Evolutionary conservation across 2,329 filamentous ascomycete genomes (phyloP), one percentile per base, ranked within the genome.

Genomic region (Arthrobotrys entomopaga): DNA sequence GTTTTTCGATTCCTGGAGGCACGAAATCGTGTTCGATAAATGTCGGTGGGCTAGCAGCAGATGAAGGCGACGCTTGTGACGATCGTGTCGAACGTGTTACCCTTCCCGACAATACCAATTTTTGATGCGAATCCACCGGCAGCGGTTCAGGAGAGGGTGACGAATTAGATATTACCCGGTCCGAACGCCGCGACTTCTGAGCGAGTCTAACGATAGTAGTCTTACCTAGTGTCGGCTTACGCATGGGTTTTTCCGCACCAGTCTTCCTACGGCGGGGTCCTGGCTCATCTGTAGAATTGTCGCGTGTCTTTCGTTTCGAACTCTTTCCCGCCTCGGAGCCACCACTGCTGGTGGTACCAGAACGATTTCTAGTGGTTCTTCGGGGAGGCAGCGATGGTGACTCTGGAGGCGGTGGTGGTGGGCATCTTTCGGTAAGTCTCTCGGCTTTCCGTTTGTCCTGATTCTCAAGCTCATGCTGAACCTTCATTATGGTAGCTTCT

Each of bases 261-360:
- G 52, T 67, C 58, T 74, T 74, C 49, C 63, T 49, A 52, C 70
- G 70, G 46, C 63, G 63, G 3, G 63, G 24, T 10, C 19, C 52
- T 8, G 63, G 70, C 42, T 64, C 70, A 5, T 74, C 70, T 8
- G 57, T 66, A 5, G 70, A 67, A 24, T 74, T 54, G 26, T 74
- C 70, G 15, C 70, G 70, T 13, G 70, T 67, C 50, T 74, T 74
- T 26, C 70, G 70, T 42, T 74, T 74, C 11, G 50, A 43, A 20
- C 52, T 58, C 15, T 29, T 42, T 1, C 63, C 70, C 1, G 42
- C 19, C 15, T 67, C 70, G 19, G 70, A 74, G n/a, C 24, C 53
- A 16, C 63, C 63, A 52, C 70, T 74, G 53, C 70, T 74, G 49
- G 49, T 26, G 16, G 70, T 74, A 7, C 70, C 63, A 2, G 70